Percentiles rank a stretch among this genome's conserved stretches.
These are phyloP conservation scores for Tanacetum coccineum DNA, from an alignment of 129 eudicot genomes.

Conservation along the genomic window DNA sequence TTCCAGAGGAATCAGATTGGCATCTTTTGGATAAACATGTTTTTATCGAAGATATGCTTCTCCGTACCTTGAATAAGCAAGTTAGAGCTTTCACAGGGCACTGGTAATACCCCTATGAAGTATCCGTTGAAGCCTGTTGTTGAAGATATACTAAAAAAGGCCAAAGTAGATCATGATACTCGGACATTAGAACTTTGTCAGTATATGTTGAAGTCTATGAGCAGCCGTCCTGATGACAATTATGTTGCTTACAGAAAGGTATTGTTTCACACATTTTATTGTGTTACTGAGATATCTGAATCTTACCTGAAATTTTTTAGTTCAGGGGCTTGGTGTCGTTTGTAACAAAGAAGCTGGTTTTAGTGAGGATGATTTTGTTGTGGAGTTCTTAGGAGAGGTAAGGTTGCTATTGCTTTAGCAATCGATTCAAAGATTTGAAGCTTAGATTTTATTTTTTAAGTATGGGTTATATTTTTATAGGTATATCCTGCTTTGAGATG, in stretches of 20 bases:
- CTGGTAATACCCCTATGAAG: too few species aligned
- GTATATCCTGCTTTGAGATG: slow-evolving; percentile 99
- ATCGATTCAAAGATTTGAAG: neutral
- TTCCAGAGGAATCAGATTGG: too few species aligned
- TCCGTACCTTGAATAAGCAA: too few species aligned
- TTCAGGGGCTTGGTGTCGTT: slow-evolving; percentile 97
- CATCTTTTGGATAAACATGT: too few species aligned
- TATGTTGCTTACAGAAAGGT: slow-evolving; percentile 99
- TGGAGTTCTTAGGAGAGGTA: slow-evolving; percentile 98
- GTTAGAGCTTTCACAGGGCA: too few species aligned
- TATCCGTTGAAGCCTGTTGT: too few species aligned
- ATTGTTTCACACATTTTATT: neutral
- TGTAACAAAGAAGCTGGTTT: slow-evolving; percentile 95
- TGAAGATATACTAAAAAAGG: too few species aligned
- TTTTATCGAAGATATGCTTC: too few species aligned
- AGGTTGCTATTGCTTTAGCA: too few species aligned
- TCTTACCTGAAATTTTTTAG: neutral
- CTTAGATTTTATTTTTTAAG: neutral
- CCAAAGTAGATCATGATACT: slow-evolving; percentile 50
- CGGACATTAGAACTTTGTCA: slow-evolving; percentile 53
- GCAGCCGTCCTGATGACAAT: slow-evolving; percentile 82
- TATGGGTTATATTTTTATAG: slow-evolving; percentile 23
- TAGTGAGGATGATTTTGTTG: slow-evolving; percentile 73
- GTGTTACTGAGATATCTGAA: neutral
- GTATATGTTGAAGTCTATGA: slow-evolving; percentile 62